phyloP scores from a whole-genome alignment of 2,329 filamentous ascomycete genomes.

The Penicillium verrucosum region DNA sequence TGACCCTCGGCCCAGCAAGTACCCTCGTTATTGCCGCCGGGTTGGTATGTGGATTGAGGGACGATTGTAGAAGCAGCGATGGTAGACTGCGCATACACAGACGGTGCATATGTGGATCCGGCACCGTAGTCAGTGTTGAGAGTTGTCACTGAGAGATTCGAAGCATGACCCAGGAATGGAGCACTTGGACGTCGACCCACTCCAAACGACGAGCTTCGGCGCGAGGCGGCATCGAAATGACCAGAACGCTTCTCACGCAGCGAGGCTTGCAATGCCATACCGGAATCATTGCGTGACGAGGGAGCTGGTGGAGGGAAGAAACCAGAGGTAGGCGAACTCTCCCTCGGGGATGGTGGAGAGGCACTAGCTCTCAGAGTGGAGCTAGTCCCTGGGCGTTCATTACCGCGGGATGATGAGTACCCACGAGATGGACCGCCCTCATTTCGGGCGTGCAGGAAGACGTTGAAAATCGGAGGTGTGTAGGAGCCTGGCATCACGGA shows the following conservation, averaged over 20 bases:
- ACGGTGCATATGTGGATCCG: conserved; percentile 48
- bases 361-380: conserved; percentile 49
- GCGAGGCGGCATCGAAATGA: conserved; percentile 77
- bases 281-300: conserved; percentile 86
- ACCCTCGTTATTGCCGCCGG: conserved; percentile 41
- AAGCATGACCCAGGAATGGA: conserved; percentile 66
- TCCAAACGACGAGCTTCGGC: conserved; percentile 90
- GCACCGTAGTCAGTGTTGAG: conserved; percentile 40
- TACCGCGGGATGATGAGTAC: conserved; percentile 40
- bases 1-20: conserved; percentile 50
- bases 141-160: conserved; percentile 45
- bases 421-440: conserved; percentile 52
- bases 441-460: conserved; percentile 73
- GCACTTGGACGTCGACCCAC: conserved; percentile 65
- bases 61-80: conserved; percentile 51
- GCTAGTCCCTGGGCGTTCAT: conserved; percentile 74
- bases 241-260: conserved; percentile 91
- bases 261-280: conserved; percentile 79
- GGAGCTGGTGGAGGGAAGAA: conserved; percentile 77
- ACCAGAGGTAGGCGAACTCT: conserved; percentile 70
- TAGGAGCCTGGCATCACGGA: conserved; percentile 51
- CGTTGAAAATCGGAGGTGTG: conserved; percentile 78
- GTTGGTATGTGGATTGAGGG: conserved; percentile 41
- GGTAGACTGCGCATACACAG: conserved; percentile 50
- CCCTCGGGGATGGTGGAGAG: conserved; percentile 56